Base-by-base conservation (phyloP, 176 grass and related monocot genomes). In the Oryza longistaminata region DNA sequence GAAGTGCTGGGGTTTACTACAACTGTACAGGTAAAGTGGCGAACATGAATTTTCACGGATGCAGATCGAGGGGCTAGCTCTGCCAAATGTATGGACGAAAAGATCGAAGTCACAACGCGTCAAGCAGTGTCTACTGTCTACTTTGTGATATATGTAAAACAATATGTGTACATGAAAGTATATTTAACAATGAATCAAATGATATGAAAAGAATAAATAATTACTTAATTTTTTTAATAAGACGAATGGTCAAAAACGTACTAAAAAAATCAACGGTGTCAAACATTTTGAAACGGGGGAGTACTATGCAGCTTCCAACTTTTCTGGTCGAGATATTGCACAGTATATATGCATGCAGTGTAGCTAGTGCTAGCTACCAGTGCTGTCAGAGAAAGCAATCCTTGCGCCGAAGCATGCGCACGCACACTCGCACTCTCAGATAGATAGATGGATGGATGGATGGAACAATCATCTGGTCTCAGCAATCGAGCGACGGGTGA, bases 381-480 rank as follows among this genome's bases (percentile, higher is more conserved):
- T 14, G 77, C 46, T 64, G 78, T 77, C 85, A 84, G 49, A 65
- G 76, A 84, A 76, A 87, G 70, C 39, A 45, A 71, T 68, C 85
- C 70, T 84, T 79, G 71, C 44, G 55, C 60, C 72, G 53, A 70
- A 70, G 70, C 89, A 87, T 79, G 89, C 80, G 74, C 85, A 65
- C 24, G 81, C 70, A 45, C 50, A 71, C 87, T 70, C 82, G 65
- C 83, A 68, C 74, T 68, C 88, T 73, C 73, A 65, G 21, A 35
- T 11, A 6, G 11, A 34, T 50, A 22, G 35, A 37, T 37, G 35
- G 35, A 81, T 39, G 69, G 69, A 73, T 74, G 33, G 71, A 89
- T 81, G 78, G 81, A 91, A 87, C 65, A 74, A 75, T 87, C 81
- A 75, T 87, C 81, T 74, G 29, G 42, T 84, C 88, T 68, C 17